Conservation (phyloP, 2,329 filamentous ascomycete genomes). For the Mollisiaceae sp. region DNA sequence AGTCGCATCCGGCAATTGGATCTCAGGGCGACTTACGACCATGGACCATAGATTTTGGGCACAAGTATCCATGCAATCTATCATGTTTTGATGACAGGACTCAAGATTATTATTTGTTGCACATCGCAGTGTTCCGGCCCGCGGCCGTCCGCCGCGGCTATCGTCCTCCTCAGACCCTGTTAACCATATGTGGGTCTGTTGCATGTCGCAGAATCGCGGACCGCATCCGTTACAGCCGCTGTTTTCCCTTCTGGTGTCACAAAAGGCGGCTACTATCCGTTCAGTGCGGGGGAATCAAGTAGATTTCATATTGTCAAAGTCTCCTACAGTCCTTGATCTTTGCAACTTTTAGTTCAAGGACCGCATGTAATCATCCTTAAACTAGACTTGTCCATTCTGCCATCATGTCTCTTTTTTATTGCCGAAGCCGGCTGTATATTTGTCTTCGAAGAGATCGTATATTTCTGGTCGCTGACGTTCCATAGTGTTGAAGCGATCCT, state of each 20-base stretch:
- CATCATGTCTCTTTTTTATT: background rate
- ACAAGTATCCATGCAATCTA: background rate
- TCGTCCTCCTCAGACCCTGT: background rate
- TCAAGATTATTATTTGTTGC: background rate
- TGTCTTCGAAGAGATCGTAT: background rate
- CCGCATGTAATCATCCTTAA: background rate
- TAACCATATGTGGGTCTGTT: background rate
- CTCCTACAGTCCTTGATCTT: background rate
- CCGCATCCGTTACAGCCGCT: background rate
- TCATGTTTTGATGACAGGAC: background rate
- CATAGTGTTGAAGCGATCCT: background rate
- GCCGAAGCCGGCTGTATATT: background rate
- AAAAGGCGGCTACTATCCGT: background rate
- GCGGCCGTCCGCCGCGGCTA: background rate
- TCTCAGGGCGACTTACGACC: background rate
- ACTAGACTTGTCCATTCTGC: background rate
- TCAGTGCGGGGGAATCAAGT: background rate
- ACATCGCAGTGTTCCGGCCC: slow-evolving; percentile 4
- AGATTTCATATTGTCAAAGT: background rate
- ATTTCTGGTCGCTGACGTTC: background rate
- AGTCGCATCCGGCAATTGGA: background rate
- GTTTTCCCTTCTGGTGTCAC: background rate
- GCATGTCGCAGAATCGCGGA: slow-evolving; percentile 6
- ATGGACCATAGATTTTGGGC: background rate
- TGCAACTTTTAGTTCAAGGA: background rate